Evolutionary conservation across 2,329 filamentous ascomycete genomes (phyloP).

Genomic region (Colletotrichum horii): DNA sequence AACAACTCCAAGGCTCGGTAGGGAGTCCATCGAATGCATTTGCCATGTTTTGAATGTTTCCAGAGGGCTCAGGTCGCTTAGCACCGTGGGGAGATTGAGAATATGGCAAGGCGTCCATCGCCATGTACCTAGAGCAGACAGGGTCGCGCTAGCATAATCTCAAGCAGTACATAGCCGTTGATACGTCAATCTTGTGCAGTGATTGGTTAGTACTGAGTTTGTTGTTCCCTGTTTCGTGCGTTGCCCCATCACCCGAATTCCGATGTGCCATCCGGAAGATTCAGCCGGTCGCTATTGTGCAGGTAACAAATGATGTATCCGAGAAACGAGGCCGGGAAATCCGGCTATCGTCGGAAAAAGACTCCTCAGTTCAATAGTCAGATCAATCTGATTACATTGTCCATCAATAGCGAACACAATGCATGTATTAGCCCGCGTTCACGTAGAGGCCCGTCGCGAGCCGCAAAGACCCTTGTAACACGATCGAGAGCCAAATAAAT

Average conservation of each 20-base stretch:
- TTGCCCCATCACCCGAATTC: background rate
- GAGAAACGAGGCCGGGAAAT: no score
- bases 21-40: background rate
- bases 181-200: background rate
- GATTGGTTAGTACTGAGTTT: rapidly evolving
- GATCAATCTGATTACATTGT: background rate
- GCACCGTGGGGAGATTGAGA: background rate
- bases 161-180: background rate
- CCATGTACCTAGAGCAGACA: background rate
- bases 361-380: background rate
- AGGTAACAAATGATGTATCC: background rate
- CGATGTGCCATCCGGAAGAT: background rate
- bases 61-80: no score
- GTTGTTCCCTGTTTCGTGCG: background rate
- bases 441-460: background rate
- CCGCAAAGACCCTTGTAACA: background rate
- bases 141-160: background rate
- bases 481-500: background rate
- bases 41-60: background rate
- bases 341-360: background rate
- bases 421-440: background rate
- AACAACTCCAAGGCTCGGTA: background rate
- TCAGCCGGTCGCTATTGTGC: background rate
- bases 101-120: background rate
- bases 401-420: background rate